Evolutionary conservation across 2,329 filamentous ascomycete genomes (phyloP).

Genomic region (Claviceps sp.): DNA sequence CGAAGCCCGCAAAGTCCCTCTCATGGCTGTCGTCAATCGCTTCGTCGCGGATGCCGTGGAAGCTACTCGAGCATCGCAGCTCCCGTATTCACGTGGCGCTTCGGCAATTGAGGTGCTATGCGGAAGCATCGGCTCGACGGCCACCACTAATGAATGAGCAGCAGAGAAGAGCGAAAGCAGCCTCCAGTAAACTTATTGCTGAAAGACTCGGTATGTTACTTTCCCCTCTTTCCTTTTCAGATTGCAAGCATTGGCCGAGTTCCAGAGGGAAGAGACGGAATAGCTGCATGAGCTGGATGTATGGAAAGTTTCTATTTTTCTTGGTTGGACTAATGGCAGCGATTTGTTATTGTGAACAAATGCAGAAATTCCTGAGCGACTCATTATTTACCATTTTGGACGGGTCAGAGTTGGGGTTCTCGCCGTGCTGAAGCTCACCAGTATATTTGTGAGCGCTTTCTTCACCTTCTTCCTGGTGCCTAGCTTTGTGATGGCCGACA

Average conservation of each 20-base stretch:
- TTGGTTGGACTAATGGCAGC: background rate
- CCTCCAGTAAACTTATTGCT: slow-evolving; percentile 4
- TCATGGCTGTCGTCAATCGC: background rate
- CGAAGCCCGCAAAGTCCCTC: background rate
- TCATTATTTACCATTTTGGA: slow-evolving; percentile 67
- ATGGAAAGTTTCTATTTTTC: background rate
- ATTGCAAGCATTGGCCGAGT: background rate
- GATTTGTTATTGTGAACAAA: background rate
- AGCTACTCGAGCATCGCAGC: background rate
- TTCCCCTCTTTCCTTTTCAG: background rate
- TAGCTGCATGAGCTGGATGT: background rate
- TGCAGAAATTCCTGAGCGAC: slow-evolving; percentile 38
- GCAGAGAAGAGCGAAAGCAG: slow-evolving; percentile 13
- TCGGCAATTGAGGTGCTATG: background rate
- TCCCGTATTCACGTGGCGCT: background rate
- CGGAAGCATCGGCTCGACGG: background rate
- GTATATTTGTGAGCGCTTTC: slow-evolving; percentile 54
- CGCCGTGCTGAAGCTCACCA: slow-evolving; percentile 57
- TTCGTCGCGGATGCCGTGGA: background rate
- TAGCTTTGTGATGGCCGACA: slow-evolving; percentile 33
- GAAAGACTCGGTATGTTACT: background rate
- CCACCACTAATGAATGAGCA: background rate
- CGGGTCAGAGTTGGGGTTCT: slow-evolving; percentile 53
- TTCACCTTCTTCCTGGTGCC: slow-evolving; percentile 53
- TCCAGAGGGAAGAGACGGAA: background rate